These are phyloP conservation scores for Colletotrichum lini DNA, from an alignment of 2,329 filamentous ascomycete genomes.

Conservation along the genomic window DNA sequence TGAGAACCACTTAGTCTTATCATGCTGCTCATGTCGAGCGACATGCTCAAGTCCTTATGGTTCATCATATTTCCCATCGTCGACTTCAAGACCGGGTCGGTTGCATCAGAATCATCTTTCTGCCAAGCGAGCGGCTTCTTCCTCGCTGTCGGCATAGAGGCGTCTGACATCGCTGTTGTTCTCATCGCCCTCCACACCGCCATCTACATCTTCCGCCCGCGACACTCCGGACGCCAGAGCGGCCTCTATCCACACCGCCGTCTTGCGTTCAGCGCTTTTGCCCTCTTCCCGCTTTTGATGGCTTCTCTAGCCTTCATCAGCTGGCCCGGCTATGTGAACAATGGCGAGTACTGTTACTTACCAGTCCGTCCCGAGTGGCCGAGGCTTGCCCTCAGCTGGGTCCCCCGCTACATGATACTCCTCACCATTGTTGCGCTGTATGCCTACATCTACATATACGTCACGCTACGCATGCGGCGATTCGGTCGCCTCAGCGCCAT, in stretches of 20 bases:
- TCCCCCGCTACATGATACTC: constrained; percentile 80
- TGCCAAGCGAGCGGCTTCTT: constrained; percentile 81
- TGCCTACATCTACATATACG: constrained; percentile 78
- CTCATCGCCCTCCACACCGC: constrained; percentile 82
- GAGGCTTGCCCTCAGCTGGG: constrained; percentile 77
- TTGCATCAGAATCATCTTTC: constrained; percentile 67
- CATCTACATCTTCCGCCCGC: constrained; percentile 77
- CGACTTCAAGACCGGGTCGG: constrained; percentile 65
- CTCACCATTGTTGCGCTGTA: constrained; percentile 75
- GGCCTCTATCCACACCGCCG: constrained; percentile 79
- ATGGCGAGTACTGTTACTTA: constrained; percentile 79
- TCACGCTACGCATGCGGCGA: constrained; percentile 61
- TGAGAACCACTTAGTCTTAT: constrained; percentile 70
- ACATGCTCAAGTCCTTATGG: constrained; percentile 79
- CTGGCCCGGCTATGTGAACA: constrained; percentile 69
- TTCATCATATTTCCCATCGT: constrained; percentile 76
- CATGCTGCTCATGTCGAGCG: constrained; percentile 80
- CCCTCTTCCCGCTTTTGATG: constrained; percentile 71
- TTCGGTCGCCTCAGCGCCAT: constrained; percentile 50
- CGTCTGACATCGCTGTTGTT: constrained; percentile 79
- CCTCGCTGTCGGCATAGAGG: constrained; percentile 76
- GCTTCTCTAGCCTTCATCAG: constrained; percentile 76
- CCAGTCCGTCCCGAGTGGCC: constrained; percentile 79
- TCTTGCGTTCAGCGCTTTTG: constrained; percentile 70
- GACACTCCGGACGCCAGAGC: constrained; percentile 63